A percentile compares a stretch with the other conserved stretches of the same genome.
Evolutionary conservation across 2,329 filamentous ascomycete genomes (phyloP).

Genomic region (Aspergillus sojae): DNA sequence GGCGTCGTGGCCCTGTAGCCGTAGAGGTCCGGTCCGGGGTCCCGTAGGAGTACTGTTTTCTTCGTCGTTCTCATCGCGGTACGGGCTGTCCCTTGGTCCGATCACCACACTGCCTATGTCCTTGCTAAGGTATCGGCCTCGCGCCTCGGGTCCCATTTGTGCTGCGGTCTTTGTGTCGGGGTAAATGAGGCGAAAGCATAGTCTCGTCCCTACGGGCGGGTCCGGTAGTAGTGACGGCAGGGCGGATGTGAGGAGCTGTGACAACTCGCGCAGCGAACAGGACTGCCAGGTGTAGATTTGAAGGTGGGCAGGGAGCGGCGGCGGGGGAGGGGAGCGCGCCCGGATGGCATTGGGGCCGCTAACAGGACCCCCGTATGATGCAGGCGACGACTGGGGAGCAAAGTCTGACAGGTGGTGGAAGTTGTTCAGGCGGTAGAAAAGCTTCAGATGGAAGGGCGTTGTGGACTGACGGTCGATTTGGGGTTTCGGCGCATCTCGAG

Average conservation of each 20-base stretch:
- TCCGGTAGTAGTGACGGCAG: slow-evolving; percentile 70
- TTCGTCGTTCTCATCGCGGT: slow-evolving; percentile 30
- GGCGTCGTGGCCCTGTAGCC: slow-evolving; percentile 60
- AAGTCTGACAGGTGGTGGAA: slow-evolving; percentile 63
- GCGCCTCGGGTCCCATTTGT: slow-evolving; percentile 42
- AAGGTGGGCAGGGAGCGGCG: slow-evolving; percentile 66
- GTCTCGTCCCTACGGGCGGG: slow-evolving; percentile 76
- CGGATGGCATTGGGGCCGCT: slow-evolving; percentile 46
- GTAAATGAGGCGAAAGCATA: slow-evolving; percentile 86
- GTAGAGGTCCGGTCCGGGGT: slow-evolving; percentile 35
- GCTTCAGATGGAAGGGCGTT: slow-evolving; percentile 79
- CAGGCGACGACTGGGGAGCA: slow-evolving; percentile 30
- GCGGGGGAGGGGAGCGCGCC: slow-evolving; percentile 54
- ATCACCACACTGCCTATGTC: slow-evolving; percentile 83
- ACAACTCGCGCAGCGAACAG: slow-evolving; percentile 79
- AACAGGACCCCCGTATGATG: slow-evolving; percentile 26
- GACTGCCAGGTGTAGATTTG: slow-evolving; percentile 85
- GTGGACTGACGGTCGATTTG: slow-evolving; percentile 69
- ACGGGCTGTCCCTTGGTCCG: slow-evolving; percentile 46
- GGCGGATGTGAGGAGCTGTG: slow-evolving; percentile 71
- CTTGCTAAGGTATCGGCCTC: slow-evolving; percentile 71
- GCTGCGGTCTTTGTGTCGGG: slow-evolving; percentile 64
- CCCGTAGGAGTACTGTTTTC: slow-evolving; percentile 36
- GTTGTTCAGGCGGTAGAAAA: slow-evolving; percentile 76
- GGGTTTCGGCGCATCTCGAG: slow-evolving; percentile 32